Conservation (phyloP, 2,329 filamentous ascomycete genomes). For the Zasmidium angulare region DNA sequence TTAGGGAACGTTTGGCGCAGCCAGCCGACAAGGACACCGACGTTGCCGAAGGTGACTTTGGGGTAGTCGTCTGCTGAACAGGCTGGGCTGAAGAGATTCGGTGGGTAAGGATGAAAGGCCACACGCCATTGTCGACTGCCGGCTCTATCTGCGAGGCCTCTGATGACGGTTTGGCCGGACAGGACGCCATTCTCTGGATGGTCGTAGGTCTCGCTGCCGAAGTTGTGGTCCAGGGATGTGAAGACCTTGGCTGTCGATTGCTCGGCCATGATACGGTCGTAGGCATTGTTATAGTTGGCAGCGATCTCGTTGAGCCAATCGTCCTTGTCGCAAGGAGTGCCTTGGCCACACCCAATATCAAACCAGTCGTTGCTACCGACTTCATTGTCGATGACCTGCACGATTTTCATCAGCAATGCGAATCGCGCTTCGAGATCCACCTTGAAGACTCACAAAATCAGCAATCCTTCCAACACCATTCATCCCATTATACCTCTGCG, state of each 20-base stretch:
- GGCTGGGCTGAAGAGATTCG: slow-evolving; percentile 1
- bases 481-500: not conserved
- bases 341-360: not conserved
- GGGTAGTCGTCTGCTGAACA: not conserved
- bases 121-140: not conserved
- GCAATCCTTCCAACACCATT: not conserved
- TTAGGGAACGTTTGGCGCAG: not conserved
- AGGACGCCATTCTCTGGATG: not conserved
- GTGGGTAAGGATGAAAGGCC: not conserved
- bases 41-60: not conserved
- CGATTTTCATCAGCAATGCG: not conserved
- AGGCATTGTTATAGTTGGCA: not conserved
- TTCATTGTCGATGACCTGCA: not conserved
- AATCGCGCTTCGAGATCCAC: not conserved
- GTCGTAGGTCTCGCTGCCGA: not conserved
- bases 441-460: not conserved
- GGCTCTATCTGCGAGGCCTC: not conserved
- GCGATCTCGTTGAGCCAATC: not conserved
- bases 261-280: not conserved
- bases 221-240: not conserved
- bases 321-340: not conserved
- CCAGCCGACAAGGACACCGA: not conserved
- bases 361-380: slow-evolving; percentile 1
- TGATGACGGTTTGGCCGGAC: not conserved
- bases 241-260: not conserved